phyloP scores from a whole-genome alignment of 371 early-diverging fungal species.

The Actinomortierella ambigua region DNA sequence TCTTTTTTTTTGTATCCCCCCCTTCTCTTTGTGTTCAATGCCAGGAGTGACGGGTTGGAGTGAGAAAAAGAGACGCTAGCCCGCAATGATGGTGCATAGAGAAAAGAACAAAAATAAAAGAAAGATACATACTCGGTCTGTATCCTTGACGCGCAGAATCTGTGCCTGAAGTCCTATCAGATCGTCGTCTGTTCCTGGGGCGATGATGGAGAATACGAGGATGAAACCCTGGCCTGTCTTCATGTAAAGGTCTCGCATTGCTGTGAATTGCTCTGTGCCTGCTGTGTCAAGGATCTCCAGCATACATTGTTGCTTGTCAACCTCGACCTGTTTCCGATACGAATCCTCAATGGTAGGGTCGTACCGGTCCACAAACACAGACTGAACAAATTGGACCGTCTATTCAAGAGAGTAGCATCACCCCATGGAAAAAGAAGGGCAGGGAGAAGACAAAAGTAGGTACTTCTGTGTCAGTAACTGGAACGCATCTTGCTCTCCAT shows the following conservation, averaged over 20 bases:
- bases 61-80: too few relatives aligned
- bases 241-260: conserved; percentile 92
- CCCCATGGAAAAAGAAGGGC: too few relatives aligned
- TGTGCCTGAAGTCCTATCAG: conserved; percentile 79
- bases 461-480: too few relatives aligned
- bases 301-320: conserved; percentile 87
- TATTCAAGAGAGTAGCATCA: too few relatives aligned
- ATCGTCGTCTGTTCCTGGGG: conserved; percentile 82
- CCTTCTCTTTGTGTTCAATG: too few relatives aligned
- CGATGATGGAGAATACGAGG: conserved; percentile 87
- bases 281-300: conserved; percentile 92
- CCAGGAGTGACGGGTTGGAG: too few relatives aligned
- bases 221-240: conserved; percentile 91
- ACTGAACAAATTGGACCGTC: conserved; percentile 93
- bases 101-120: neutral
- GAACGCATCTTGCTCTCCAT: too few relatives aligned
- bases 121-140: conserved; percentile 65
- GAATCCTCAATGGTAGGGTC: conserved; percentile 94
- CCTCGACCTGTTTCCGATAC: conserved; percentile 87
- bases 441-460: too few relatives aligned
- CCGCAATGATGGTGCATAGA: too few relatives aligned
- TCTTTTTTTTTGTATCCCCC: too few relatives aligned
- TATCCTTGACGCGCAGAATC: conserved; percentile 82
- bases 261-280: conserved; percentile 88
- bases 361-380: conserved; percentile 88